Conservation (phyloP, 768 basidiomycete species). For the Lanmaoa pseudosensibilis region DNA sequence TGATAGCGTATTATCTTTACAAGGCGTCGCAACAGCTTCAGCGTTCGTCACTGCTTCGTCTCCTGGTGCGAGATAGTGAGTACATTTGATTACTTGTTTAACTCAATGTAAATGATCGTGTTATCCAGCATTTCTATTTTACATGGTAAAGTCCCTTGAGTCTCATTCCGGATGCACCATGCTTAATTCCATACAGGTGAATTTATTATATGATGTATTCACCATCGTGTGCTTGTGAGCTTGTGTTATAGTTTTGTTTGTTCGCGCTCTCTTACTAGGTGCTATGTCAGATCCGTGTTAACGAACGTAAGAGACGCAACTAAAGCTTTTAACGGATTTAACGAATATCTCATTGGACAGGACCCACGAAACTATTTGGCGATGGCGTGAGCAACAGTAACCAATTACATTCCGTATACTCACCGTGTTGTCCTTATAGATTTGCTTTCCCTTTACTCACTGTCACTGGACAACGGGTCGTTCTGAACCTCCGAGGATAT, state of each 20-base stretch:
- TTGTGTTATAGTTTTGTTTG: not conserved
- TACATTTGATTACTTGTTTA: not conserved
- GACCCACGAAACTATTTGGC: too few relatives aligned
- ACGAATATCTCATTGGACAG: too few relatives aligned
- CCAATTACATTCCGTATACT: too few relatives aligned
- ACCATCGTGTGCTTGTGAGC: slow-evolving; percentile 5
- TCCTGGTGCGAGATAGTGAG: slow-evolving; percentile 14
- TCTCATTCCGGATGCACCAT: too few relatives aligned
- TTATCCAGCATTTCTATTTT: slow-evolving; percentile 1
- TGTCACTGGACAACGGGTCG: slow-evolving; percentile 17
- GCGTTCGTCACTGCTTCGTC: not conserved
- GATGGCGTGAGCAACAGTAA: too few relatives aligned
- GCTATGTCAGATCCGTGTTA: too few relatives aligned
- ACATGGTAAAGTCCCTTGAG: not conserved
- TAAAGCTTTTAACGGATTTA: too few relatives aligned
- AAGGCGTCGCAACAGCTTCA: too few relatives aligned
- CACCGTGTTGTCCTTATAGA: not conserved
- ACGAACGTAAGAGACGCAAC: too few relatives aligned
- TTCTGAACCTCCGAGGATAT: slow-evolving; percentile 17
- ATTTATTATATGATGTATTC: slow-evolving; percentile 1
- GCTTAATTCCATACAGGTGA: not conserved
- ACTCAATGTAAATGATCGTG: not conserved
- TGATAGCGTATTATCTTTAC: too few relatives aligned
- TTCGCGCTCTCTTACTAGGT: too few relatives aligned
- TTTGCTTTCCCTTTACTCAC: slow-evolving; percentile 11